Base-by-base conservation (phyloP, 148 eudicot species). In the Camellia granthamiana region DNA sequence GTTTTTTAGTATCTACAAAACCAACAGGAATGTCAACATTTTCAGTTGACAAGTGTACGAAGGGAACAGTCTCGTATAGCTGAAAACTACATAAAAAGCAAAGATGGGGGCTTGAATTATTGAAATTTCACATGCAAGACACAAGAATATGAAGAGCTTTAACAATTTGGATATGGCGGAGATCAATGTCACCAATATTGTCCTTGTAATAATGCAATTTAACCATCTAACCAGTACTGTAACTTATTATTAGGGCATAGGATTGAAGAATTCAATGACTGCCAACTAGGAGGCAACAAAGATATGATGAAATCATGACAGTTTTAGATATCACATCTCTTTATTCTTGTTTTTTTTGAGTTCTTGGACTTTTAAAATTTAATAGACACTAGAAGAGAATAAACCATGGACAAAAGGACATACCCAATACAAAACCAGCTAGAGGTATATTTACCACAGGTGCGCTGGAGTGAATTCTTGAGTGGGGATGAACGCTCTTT, bases 401-500 rank as follows among this genome's bases (percentile, higher is more conserved):
- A 30, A 30, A 30, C 38, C 38, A 30, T 30, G 38, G 38, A 30
- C 4, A 42, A 42, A 75, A 63, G 55, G 38, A 77, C 90, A 52
- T 87, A 96, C 99, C 99, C 67, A 96, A 4, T 81, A 96, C 74
- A 83, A 96, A 91, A 59, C 95, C 93, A 75, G 98, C 97, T 78
- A 96, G 86, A 70, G 92, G 91, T 67, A 95, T 88, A 61, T 82
- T 84, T 55, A 85, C 81, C 23, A 73, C 47, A 70, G 83, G 68
- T 66, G 77, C 71, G 63, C 63, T 41, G 43, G 81, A 77, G 52
- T 74, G 88, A 79, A 61, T 42, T 66, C 71, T 79, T 61, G 82
- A 81, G 56, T 65, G 73, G 56, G 77, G 47, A 77, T 16, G 30
- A 81, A 65, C 72, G 88, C 69, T 72, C 66, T 81, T 81, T 78